Evolutionary conservation across 176 grass and related monocot species (phyloP), one percentile per base, ranked within the genome.

Genomic region (Pharus latifolius): DNA sequence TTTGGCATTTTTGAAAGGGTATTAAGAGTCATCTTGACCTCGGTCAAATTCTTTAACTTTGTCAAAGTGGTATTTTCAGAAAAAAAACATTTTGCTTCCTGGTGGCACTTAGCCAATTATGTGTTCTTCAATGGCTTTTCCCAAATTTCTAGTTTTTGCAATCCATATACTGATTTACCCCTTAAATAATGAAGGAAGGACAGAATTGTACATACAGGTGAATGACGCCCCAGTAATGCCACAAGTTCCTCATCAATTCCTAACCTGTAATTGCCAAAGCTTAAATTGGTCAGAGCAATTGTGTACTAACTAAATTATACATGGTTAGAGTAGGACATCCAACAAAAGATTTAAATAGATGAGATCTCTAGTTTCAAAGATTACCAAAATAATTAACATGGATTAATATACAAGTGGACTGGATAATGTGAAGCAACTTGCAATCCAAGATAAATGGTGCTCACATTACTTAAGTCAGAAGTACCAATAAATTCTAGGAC

Each of bases 241-340:
- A 91, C 95, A 31, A 99, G 90, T 29, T 99, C 90, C 48, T 91
- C 90, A 50, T 99, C 95, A 83, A 99, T 99, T 72, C 95, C 95
- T 69, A 94, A 63, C 68, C 84, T 99, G 87, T 32, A 38, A 49
- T 69, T 56, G 14, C 44, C 59, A 27, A 24, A 78, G 19, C 31
- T 69, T 65, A 44, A 46, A 43, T 87, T 57, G 85, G 44, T 82
- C 57, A 41, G 65, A 1, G 4, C 40, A 29, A 42, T 13, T 10
- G 17, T 2, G 14, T 10, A 3, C 10, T 18, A 33, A 48, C 45
- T 23, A 75, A 19, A 3, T 23, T 62, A 5, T 14, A 63, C n/a
- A 40, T 5, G 46, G 9, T 23, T 37, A 32, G 1, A 46, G 56
- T 20, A 62, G 55, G 55, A 74, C 20, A 1, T 38, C 38, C 12